Evolutionary conservation across 2,329 filamentous ascomycete genomes (phyloP).

Genomic region (Verticillium alfalfae): DNA sequence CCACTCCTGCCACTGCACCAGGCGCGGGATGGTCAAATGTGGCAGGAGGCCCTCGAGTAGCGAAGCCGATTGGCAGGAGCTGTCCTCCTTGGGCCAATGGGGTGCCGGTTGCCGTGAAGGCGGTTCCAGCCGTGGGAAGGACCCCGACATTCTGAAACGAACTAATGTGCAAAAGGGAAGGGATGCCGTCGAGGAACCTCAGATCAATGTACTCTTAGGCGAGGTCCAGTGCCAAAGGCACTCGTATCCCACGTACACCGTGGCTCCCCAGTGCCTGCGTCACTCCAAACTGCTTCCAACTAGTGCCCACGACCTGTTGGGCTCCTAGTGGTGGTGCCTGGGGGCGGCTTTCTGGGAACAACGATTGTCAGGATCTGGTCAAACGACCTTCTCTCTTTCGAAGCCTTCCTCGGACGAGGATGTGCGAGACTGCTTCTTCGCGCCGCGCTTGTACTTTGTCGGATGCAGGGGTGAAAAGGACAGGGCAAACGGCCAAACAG

Average conservation of each 20-base stretch:
- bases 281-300: neutral
- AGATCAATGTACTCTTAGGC: neutral
- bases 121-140: neutral
- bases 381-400: neutral
- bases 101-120: neutral
- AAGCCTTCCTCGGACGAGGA: neutral
- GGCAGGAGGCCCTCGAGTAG: neutral
- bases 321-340: neutral
- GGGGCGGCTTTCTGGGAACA: neutral
- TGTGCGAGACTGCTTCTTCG: neutral
- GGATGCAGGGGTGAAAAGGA: neutral
- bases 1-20: neutral
- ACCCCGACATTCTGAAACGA: slow-evolving; percentile 3
- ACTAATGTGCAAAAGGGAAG: neutral
- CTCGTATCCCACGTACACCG: neutral
- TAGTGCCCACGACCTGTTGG: neutral
- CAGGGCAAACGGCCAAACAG: neutral
- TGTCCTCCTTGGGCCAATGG: neutral
- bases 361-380: neutral
- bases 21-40: neutral
- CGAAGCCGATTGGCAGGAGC: neutral
- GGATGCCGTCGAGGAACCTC: neutral
- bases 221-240: too few relatives aligned
- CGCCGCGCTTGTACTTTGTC: neutral
- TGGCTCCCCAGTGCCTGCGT: neutral